A percentile compares a stretch with the other conserved stretches of the same genome.
phyloP scores from a whole-genome alignment of 805 yeast genomes.

The Candida alai region DNA sequence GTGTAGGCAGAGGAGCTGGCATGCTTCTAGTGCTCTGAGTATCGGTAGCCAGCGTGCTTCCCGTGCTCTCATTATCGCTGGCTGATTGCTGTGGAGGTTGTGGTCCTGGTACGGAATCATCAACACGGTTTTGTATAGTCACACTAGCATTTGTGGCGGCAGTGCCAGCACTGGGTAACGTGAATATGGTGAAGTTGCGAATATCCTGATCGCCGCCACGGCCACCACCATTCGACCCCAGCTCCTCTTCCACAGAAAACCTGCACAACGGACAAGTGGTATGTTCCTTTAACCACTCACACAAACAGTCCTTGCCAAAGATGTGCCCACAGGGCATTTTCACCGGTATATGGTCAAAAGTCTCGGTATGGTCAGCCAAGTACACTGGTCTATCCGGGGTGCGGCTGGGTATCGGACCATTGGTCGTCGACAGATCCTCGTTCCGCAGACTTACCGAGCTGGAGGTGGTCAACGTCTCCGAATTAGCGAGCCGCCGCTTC shows the following conservation, averaged over 20 bases:
- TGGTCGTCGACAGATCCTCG: conserved; percentile 1
- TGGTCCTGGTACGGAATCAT: conserved; percentile 1
- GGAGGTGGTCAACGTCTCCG: conserved; percentile 4
- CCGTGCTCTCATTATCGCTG: too few species aligned
- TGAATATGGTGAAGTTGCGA: conserved; percentile 27
- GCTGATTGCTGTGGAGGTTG: conserved; percentile 2
- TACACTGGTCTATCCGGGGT: conserved; percentile 6
- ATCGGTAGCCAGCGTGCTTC: too few species aligned
- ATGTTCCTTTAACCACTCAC: conserved; percentile 75
- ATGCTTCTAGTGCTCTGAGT: conserved; percentile 1
- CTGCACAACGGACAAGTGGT: conserved; percentile 88
- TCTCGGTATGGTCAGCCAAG: conserved; percentile 18
- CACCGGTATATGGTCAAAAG: conserved; percentile 56
- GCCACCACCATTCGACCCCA: background rate
- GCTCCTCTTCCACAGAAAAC: conserved; percentile 35
- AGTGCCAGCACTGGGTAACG: conserved; percentile 16
- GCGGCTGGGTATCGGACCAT: conserved; percentile 5
- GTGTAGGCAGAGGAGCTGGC: background rate
- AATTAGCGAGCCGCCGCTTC: conserved; percentile 20
- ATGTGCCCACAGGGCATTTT: conserved; percentile 81
- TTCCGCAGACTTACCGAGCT: conserved; percentile 6
- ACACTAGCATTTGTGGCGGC: conserved; percentile 23
- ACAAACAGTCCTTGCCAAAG: conserved; percentile 83
- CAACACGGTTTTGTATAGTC: conserved; percentile 7
- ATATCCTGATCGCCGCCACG: background rate